These are phyloP conservation scores for Juglanconis oblonga DNA, from an alignment of 2,329 filamentous ascomycete genomes.

Conservation along the genomic window DNA sequence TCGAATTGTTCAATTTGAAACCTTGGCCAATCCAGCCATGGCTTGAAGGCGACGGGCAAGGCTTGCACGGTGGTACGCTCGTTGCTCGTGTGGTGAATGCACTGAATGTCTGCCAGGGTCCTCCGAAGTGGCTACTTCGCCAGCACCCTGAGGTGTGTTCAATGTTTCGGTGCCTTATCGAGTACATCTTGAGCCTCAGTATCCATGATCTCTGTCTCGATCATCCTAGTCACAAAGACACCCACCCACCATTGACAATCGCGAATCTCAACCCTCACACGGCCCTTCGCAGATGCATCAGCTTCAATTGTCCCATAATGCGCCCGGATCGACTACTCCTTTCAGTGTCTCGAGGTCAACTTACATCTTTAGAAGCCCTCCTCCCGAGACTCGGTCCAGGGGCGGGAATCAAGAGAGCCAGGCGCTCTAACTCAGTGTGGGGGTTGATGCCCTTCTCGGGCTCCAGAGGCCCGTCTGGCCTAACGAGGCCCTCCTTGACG, in stretches of 20 bases:
- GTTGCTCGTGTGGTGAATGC: no score
- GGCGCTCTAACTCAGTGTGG: conserved; percentile 2
- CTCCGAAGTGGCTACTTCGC: no score
- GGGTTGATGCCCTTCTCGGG: not conserved
- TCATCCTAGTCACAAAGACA: conserved; percentile 1
- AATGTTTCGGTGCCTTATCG: conserved; percentile 4
- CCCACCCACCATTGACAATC: conserved; percentile 11
- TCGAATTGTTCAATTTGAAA: no score
- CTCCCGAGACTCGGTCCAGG: conserved; percentile 8
- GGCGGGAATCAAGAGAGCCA: not conserved
- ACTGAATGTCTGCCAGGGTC: no score
- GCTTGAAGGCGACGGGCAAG: no score
- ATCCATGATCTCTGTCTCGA: not conserved
- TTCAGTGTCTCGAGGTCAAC: not conserved
- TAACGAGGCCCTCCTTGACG: not conserved
- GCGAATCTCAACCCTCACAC: conserved; percentile 3
- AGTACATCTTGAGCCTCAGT: not conserved
- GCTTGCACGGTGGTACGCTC: no score
- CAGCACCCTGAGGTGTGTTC: not conserved
- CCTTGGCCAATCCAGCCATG: no score
- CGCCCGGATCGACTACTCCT: no score
- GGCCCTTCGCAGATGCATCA: not conserved
- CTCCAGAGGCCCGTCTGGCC: not conserved
- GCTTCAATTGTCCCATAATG: not conserved
- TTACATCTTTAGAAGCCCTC: not conserved